Evolutionary conservation across 2,329 filamentous ascomycete genomes (phyloP), one percentile per base, ranked within the genome.

Genomic region (Orbilia quercus): DNA sequence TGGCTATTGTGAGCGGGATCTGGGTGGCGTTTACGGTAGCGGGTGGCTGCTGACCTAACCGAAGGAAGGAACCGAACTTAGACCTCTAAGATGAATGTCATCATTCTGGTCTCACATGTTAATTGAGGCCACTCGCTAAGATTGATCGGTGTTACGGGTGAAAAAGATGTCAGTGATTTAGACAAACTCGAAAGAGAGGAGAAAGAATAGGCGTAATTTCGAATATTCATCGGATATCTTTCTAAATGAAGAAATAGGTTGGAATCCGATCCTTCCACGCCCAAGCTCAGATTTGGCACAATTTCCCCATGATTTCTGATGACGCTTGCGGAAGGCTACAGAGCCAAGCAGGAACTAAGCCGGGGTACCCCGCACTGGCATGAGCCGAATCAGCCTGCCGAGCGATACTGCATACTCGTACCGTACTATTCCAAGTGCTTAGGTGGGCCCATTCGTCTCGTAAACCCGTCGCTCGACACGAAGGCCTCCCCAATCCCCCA

Each of bases 311-410:
- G 23, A 36, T 53, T 9, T 42, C 34, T 20, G 34, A 57, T 42
- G 36, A 36, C 34, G 51, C 34, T 25, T 57, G 34, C 51, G 51
- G 51, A 57, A 57, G 42, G 40, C 54, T 31, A 20, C 40, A 59
- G 54, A 47, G 40, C 54, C 31, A n/a, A 59, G 42, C 54, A 59
- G 40, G 28, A 55, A 40, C 51, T 55, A 55, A 55, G 28, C 51
- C 51, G 28, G 54, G 54, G 54, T 38, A 11, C 54, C 54, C 54
- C 54, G 38, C 38, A 59, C 54, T 59, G n/a, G 25, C 25, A 60
- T 9, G 42, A 60, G 42, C 55, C 55, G 55, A 50, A 60, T 48
- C 2, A 23, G 18, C 25, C 9, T 7, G 42, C 55, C 55, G 55
- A 60, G 23, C 55, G 42, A 50, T 36, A 48, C 23, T 20, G 9